Base-by-base conservation (phyloP, 2,329 filamentous ascomycete genomes). In the Aphanocladium album region DNA sequence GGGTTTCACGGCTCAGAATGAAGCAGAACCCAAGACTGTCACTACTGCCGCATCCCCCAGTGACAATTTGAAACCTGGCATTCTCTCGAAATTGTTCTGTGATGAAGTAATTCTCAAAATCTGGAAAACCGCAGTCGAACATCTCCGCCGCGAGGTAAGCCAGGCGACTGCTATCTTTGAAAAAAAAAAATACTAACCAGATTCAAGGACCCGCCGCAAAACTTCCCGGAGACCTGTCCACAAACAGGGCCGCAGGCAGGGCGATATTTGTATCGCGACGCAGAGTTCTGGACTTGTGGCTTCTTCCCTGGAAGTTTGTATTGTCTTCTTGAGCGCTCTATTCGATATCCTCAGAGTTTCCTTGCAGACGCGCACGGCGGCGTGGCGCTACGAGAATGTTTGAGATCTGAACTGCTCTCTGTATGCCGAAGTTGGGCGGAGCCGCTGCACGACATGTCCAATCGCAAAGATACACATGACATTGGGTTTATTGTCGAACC, bases 401-500 rank as follows among this genome's bases (percentile, higher is more conserved):
- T 61, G 19, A 46, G 2, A 47, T 57, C 35, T n/a, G 3, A 64
- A n/a, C 61, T 72, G 2, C 62, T 67, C 14, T 35, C 27, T 1
- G 56, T 74, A 3, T 70, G 72, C 55, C 51, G 57, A 19, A 61
- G 60, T 17, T 77, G 73, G 74, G 57, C 72, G 16, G 66, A 66
- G 30, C 73, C 74, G 1, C 63, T 78, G 0, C 72, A 77, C 53
- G 63, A 52, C 17, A 77, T 77, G 69, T 67, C 73, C 9, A 68
- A 62, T 62, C 74, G 78, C 33, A 82, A 73, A 4, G 78, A 83
- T 58, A 83, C 80, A 0, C 81, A 83, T 60, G 81, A 83, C 46
- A 74, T 84, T 61, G 79, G 80, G 0, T 84, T 84, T 64, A 83
- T 84, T 27, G 74, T 82, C 5, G 74, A 77, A 55, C 80, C 80